phyloP scores from a whole-genome alignment of 371 early-diverging fungal species.

The Mucor irregularis region DNA sequence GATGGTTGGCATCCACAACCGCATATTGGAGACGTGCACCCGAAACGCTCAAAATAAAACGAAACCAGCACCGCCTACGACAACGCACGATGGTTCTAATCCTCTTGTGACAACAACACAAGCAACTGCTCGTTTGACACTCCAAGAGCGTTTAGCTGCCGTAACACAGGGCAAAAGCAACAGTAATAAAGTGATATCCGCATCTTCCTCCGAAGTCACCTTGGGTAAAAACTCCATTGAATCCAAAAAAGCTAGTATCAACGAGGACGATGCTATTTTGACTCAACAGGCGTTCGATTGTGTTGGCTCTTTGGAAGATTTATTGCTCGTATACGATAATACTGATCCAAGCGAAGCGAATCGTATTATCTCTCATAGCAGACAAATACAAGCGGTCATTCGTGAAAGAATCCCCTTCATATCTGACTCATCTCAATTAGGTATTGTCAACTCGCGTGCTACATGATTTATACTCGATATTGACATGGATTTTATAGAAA shows the following conservation, averaged over 20 bases:
- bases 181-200: background rate
- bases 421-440: constrained; percentile 37
- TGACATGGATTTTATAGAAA: constrained; percentile 19
- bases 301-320: background rate
- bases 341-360: background rate
- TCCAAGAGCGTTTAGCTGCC: constrained; percentile 47
- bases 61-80: constrained; percentile 8
- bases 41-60: constrained; percentile 59
- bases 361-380: constrained; percentile 9
- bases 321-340: background rate
- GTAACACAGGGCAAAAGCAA: constrained; percentile 12
- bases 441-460: too few relatives aligned
- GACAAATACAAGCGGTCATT: constrained; percentile 33
- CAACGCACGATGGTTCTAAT: too few relatives aligned
- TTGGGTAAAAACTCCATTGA: background rate
- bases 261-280: background rate
- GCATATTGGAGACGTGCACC: constrained; percentile 68
- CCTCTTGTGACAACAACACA: constrained; percentile 32
- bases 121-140: constrained; percentile 40
- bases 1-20: constrained; percentile 64
- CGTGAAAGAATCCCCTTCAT: constrained; percentile 34
- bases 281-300: constrained; percentile 5
- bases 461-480: background rate
- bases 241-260: background rate
- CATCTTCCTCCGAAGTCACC: background rate